Base-by-base conservation (phyloP, 257 asterid species). In the Scutellaria galericulata region DNA sequence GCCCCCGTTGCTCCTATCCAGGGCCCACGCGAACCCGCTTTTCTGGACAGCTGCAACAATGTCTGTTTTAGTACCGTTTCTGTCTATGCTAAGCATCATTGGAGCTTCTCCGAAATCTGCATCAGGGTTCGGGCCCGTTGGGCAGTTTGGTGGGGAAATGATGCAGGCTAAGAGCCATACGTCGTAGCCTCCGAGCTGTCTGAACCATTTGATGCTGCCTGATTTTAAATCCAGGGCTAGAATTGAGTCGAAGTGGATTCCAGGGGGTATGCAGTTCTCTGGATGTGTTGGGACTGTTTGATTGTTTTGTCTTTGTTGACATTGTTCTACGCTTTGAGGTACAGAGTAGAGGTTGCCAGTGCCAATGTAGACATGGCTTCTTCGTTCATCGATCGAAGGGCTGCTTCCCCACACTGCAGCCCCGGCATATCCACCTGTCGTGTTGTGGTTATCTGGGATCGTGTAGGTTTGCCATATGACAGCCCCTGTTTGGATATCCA, bases 371-470 rank as follows among this genome's bases (percentile, higher is more conserved):
- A 84, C 87, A 2, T 71, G 85, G 50, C 72, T 78, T 56, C 89
- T 52, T 8, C 15, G 3, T 8, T 15, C 58, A 61, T 86, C 86
- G 7, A 86, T 78, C 0, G 89, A 78, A 14, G 89, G 89, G 54
- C 91, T 86, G 39, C 89, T 84, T 27, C 86, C 87, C 89, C 91
- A 86, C 9, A 86, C 9, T 44, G 89, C 91, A 0, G 83, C 86
- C 7, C 91, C 91, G 0, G 91, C 76, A 3, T 84, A 84, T 22
- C 69, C 85, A 8, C 87, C 87, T 0, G 0, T 48, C 6, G 24
- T 12, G 3, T 84, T 84, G 0, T 46, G 15, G 64, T 86, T 86
- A 13, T 82, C 82, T 0, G 89, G 89, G 13, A 86, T 13, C 82
- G 77, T 76, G 40, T 9, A 86, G 0, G 87, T 86, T 24, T 64